Conservation (phyloP, 2,329 filamentous ascomycete species). For the Metarhizium sp. region DNA sequence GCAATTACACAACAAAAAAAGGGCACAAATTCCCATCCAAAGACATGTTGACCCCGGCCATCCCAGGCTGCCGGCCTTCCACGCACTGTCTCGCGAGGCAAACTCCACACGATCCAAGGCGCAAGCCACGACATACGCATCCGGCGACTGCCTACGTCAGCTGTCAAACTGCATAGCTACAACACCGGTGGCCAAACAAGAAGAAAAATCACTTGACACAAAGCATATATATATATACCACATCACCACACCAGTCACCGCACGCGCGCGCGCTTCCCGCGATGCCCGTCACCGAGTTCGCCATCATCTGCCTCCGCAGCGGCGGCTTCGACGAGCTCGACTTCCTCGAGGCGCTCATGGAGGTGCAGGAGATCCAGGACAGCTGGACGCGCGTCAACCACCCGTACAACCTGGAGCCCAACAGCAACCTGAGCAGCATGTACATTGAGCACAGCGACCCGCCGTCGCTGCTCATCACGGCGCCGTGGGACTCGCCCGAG, state of each 20-base stretch:
- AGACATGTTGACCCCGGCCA: too few relatives aligned
- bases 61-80: too few relatives aligned
- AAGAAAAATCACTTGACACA: too few relatives aligned
- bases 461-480: constrained; percentile 30
- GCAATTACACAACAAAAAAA: too few relatives aligned
- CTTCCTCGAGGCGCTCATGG: constrained; percentile 21
- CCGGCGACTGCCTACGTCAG: background rate
- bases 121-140: background rate
- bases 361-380: constrained; percentile 26
- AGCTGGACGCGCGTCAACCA: constrained; percentile 14
- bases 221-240: background rate
- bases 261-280: background rate
- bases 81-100: too few relatives aligned
- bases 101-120: too few relatives aligned
- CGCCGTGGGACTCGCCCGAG: constrained; percentile 33
- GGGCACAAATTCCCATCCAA: too few relatives aligned
- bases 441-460: constrained; percentile 26
- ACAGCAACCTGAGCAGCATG: constrained; percentile 24
- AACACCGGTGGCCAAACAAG: too few relatives aligned
- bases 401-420: constrained; percentile 22
- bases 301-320: constrained; percentile 22
- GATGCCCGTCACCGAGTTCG: constrained; percentile 33
- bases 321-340: constrained; percentile 20
- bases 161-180: too few relatives aligned
- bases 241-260: background rate